A percentile compares a stretch with the other conserved stretches of the same genome.
These are phyloP conservation scores for Didymella lethalis DNA, from an alignment of 2,329 filamentous ascomycete species.

Conservation along the genomic window DNA sequence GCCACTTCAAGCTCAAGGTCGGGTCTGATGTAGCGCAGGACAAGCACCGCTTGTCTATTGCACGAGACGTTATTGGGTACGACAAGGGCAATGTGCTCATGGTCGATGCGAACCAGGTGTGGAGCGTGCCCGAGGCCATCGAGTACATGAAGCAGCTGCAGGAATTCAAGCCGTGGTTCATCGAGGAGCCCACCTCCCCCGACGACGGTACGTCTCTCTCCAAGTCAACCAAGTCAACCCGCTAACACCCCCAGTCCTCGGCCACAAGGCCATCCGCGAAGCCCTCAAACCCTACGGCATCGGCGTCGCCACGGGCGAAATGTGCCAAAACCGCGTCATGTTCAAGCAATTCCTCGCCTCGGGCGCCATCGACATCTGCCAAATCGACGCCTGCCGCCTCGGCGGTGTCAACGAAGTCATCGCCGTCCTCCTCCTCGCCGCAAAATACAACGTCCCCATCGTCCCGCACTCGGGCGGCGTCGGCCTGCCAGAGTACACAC, in stretches of 20 bases:
- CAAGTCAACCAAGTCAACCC: neutral
- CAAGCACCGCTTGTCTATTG: slow-evolving; percentile 73
- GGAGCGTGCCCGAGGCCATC: slow-evolving; percentile 89
- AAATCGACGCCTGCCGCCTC: slow-evolving; percentile 88
- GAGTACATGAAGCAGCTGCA: slow-evolving; percentile 82
- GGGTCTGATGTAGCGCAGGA: slow-evolving; percentile 77
- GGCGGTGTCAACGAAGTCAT: slow-evolving; percentile 92
- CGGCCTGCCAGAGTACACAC: slow-evolving; percentile 90
- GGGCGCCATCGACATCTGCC: slow-evolving; percentile 84
- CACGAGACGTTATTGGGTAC: slow-evolving; percentile 80
- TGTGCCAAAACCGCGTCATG: slow-evolving; percentile 93
- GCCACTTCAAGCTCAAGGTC: slow-evolving; percentile 91
- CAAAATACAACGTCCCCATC: slow-evolving; percentile 79
- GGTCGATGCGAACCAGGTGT: slow-evolving; percentile 93
- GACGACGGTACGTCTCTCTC: slow-evolving; percentile 65
- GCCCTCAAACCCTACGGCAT: slow-evolving; percentile 78
- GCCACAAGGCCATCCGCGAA: slow-evolving; percentile 84
- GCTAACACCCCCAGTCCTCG: slow-evolving; percentile 65
- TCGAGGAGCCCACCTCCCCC: slow-evolving; percentile 90
- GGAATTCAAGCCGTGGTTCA: slow-evolving; percentile 91
- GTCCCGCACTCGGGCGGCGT: slow-evolving; percentile 91
- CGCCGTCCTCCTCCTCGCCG: slow-evolving; percentile 86
- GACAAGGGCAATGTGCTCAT: slow-evolving; percentile 86
- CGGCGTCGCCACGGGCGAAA: slow-evolving; percentile 89
- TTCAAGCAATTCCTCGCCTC: slow-evolving; percentile 89